Percentiles rank a stretch among this genome's conserved stretches.
Conservation (phyloP, 345 rosid genomes). For the Salix purpurea region DNA sequence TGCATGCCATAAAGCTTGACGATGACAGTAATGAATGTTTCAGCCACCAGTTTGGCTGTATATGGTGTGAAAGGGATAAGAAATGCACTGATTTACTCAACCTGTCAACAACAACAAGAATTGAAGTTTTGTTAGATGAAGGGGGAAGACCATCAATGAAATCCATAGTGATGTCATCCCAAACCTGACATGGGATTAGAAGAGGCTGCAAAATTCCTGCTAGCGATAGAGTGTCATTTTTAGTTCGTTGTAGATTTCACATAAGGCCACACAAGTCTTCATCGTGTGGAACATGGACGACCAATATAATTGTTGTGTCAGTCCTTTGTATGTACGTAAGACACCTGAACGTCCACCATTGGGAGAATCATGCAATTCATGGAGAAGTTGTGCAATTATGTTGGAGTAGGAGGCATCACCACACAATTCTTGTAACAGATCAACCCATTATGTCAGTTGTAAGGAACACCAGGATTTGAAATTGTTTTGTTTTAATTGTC, state of each 20-base stretch:
- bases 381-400: background rate
- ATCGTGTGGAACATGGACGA: background rate
- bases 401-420: background rate
- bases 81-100: background rate
- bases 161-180: background rate
- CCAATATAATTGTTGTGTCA: background rate
- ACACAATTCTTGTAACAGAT: too few relatives aligned
- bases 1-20: background rate
- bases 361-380: too few relatives aligned
- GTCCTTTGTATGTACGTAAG: background rate
- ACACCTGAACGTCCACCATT: background rate
- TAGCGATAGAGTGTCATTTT: background rate
- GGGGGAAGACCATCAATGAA: background rate
- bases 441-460: too few relatives aligned
- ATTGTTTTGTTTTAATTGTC: background rate
- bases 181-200: background rate
- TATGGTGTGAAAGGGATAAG: background rate
- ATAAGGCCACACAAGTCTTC: background rate
- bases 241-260: background rate
- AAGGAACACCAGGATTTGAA: background rate
- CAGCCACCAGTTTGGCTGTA: background rate
- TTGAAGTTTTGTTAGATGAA: background rate
- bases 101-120: background rate
- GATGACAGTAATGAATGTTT: background rate
- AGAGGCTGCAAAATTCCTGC: background rate